Evolutionary conservation across 495 filamentous ascomycete genomes (phyloP).

Genomic region (Annulohypoxylon nitens): DNA sequence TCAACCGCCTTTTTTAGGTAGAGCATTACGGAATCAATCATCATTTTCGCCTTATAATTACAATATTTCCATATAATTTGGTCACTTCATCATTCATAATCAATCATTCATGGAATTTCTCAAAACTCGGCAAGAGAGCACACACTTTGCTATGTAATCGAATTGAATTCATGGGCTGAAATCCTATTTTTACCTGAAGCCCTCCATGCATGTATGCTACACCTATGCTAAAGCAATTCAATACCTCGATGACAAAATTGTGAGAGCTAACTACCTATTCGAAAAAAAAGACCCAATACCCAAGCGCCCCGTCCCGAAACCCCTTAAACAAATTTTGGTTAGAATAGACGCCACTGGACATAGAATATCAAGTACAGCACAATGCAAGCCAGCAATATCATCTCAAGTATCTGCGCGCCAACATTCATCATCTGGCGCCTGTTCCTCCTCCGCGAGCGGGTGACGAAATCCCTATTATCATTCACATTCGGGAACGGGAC

Average conservation of each 20-base stretch:
- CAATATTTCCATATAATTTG: too few species aligned
- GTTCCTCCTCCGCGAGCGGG: constrained; percentile 70
- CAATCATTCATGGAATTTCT: too few species aligned
- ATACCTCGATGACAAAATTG: neutral
- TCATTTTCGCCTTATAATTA: too few species aligned
- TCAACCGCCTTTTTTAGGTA: too few species aligned
- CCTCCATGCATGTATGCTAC: constrained; percentile 6
- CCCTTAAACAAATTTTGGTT: neutral
- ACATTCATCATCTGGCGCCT: constrained; percentile 73
- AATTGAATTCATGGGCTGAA: neutral
- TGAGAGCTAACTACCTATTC: neutral
- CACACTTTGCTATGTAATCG: neutral
- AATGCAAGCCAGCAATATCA: constrained; percentile 22
- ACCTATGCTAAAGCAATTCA: neutral
- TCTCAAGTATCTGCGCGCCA: constrained; percentile 62
- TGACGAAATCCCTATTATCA: constrained; percentile 67
- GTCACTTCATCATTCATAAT: too few species aligned
- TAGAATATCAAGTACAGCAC: constrained; percentile 43
- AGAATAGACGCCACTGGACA: constrained; percentile 37
- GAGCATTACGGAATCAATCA: too few species aligned
- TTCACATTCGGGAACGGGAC: constrained; percentile 60
- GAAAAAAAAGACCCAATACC: neutral
- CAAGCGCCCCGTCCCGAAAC: neutral
- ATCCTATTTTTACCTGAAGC: neutral
- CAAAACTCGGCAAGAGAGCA: too few species aligned